phyloP scores from a whole-genome alignment of 768 basidiomycete species.

The Amanita molliuscula region DNA sequence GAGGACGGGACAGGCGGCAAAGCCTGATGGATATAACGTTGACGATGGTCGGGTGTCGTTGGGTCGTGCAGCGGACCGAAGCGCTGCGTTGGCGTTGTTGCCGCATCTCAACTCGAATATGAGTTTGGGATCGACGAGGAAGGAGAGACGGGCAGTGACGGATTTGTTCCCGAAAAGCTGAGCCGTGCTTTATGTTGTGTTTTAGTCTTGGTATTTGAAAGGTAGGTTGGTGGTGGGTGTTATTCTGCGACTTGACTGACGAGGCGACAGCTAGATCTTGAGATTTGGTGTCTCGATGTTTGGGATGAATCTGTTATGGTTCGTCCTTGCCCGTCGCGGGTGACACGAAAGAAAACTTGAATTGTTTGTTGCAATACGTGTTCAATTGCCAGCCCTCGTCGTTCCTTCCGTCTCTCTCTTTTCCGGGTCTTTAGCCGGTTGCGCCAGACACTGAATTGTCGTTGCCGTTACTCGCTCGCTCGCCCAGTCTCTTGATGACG shows the following conservation, averaged over 20 bases:
- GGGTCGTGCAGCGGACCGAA: conserved; percentile 29
- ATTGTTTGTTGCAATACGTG: background rate
- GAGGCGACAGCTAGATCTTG: background rate
- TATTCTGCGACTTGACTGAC: background rate
- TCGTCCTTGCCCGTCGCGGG: background rate
- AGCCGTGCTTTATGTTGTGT: conserved; percentile 5
- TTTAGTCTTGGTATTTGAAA: background rate
- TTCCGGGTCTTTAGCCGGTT: background rate
- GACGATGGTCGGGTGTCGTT: conserved; percentile 16
- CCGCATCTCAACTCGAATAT: conserved; percentile 4
- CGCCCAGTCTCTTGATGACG: background rate
- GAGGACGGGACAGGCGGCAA: conserved; percentile 30
- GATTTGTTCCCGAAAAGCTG: conserved; percentile 30
- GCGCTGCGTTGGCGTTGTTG: conserved; percentile 21
- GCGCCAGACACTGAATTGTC: no score
- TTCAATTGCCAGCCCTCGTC: background rate
- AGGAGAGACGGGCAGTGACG: conserved; percentile 33
- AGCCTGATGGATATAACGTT: conserved; percentile 23
- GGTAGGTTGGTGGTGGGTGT: conserved; percentile 1
- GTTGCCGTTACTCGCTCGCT: background rate
- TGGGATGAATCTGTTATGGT: background rate
- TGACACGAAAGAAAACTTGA: background rate
- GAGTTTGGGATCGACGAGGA: conserved; percentile 11
- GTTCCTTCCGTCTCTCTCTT: background rate
- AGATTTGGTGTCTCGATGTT: background rate